Evolutionary conservation across 1,284 basidiomycete genomes (phyloP).

Genomic region (Rhodotorula mucilaginosa): DNA sequence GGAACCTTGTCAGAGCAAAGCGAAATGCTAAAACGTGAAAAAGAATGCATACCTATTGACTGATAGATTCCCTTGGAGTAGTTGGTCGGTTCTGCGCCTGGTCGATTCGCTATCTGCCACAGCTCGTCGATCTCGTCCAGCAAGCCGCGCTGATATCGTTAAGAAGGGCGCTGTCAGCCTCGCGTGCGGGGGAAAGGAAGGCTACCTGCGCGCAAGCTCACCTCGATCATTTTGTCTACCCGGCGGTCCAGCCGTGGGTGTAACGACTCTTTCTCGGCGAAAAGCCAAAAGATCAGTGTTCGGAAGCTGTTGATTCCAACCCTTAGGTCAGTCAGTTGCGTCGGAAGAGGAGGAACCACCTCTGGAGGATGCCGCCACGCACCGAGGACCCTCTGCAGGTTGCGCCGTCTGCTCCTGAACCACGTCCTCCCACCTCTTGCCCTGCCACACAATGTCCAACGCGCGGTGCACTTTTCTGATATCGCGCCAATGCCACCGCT

Average conservation of each 20-base stretch:
- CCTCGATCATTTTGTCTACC: slow-evolving; percentile 86
- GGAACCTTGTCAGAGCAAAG: not conserved
- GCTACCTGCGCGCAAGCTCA: slow-evolving; percentile 47
- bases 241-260: slow-evolving; percentile 70
- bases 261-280: slow-evolving; percentile 67
- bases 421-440: slow-evolving; percentile 65
- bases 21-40: accelerated
- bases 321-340: not conserved
- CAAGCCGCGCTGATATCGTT: slow-evolving; percentile 65
- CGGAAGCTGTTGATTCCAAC: slow-evolving; percentile 60
- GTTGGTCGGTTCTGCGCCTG: slow-evolving; percentile 50
- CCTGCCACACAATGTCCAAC: slow-evolving; percentile 74
- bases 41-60: slow-evolving; percentile 69
- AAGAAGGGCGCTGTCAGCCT: not conserved
- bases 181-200: not conserved
- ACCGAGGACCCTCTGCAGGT: slow-evolving; percentile 54
- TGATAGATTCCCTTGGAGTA: slow-evolving; percentile 87
- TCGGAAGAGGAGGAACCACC: not conserved
- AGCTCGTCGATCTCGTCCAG: slow-evolving; percentile 71
- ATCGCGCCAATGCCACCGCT: slow-evolving; percentile 93
- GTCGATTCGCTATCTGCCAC: slow-evolving; percentile 48
- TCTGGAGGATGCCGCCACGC: not conserved
- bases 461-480: slow-evolving; percentile 82
- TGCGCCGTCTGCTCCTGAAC: slow-evolving; percentile 61
- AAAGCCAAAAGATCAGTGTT: slow-evolving; percentile 88